Conservation (phyloP, 805 yeast species). For the Metschnikowia borealis region DNA sequence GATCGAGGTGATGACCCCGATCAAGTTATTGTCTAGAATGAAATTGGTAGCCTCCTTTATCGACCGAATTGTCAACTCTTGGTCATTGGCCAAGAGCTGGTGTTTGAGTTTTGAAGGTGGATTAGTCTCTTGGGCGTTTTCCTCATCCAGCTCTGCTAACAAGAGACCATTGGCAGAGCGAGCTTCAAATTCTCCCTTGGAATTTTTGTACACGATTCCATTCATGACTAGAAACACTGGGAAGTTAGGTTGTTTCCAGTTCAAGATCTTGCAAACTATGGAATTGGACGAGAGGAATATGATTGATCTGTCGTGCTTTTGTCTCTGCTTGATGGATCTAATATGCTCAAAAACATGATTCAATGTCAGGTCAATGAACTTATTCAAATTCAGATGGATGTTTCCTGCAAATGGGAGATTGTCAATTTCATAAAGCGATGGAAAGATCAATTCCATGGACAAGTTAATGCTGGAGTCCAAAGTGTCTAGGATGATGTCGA, state of each 20-base stretch:
- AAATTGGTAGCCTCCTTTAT: constrained; percentile 79
- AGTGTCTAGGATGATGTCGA: constrained; percentile 52
- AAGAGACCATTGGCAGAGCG: constrained; percentile 39
- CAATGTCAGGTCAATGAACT: constrained; percentile 70
- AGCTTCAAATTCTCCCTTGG: constrained; percentile 30
- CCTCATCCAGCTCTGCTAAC: constrained; percentile 21
- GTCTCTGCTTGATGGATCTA: constrained; percentile 37
- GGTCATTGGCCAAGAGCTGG: constrained; percentile 26
- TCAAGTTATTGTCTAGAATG: constrained; percentile 74
- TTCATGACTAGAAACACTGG: constrained; percentile 86
- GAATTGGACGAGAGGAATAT: constrained; percentile 86
- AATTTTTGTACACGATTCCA: constrained; percentile 45
- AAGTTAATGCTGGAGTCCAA: constrained; percentile 61
- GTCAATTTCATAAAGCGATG: constrained; percentile 49
- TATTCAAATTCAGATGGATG: constrained; percentile 55
- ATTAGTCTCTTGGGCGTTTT: background rate
- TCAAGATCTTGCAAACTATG: constrained; percentile 84
- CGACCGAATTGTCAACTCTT: constrained; percentile 52
- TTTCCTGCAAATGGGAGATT: constrained; percentile 38
- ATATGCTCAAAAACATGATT: constrained; percentile 73
- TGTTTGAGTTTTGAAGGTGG: constrained; percentile 13
- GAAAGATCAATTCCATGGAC: constrained; percentile 72
- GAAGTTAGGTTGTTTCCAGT: constrained; percentile 98
- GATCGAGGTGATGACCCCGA: constrained; percentile 78
- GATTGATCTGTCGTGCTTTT: constrained; percentile 48